A percentile compares a stretch with the other conserved stretches of the same genome.
These are phyloP conservation scores for Scenedesmus sp. DNA, from an alignment of 163 green algal species.

Conservation along the genomic window DNA sequence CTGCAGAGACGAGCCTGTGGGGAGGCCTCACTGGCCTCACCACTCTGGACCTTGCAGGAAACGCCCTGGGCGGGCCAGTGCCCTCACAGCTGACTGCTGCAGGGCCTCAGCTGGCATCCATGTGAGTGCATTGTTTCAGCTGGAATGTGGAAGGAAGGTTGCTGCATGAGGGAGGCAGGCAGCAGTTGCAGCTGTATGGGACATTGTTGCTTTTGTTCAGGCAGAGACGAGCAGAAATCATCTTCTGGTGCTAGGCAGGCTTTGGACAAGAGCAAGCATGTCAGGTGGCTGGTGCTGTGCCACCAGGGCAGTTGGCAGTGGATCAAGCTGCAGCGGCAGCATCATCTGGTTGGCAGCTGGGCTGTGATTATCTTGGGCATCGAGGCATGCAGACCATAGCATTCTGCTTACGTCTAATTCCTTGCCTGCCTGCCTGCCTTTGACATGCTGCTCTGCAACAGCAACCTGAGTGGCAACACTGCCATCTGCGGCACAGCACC, in stretches of 20 bases:
- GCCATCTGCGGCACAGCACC: slow-evolving; percentile 23
- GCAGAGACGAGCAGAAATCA: too few relatives aligned
- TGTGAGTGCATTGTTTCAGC: slow-evolving; percentile 17
- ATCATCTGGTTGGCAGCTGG: neutral
- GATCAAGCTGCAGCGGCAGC: neutral
- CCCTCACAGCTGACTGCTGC: neutral
- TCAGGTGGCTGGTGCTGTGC: too few relatives aligned
- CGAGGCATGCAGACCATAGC: neutral
- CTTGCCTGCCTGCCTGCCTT: neutral
- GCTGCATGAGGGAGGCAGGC: too few relatives aligned
- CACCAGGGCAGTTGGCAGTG: too few relatives aligned
- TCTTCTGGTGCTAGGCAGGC: too few relatives aligned
- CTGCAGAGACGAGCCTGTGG: slow-evolving; percentile 20
- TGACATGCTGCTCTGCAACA: neutral
- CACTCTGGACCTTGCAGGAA: slow-evolving; percentile 25
- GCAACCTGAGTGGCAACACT: slow-evolving; percentile 18
- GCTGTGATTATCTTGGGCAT: neutral
- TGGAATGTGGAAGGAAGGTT: neutral
- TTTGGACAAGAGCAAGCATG: too few relatives aligned
- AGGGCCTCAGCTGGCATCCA: slow-evolving; percentile 28
- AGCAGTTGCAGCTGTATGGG: neutral
- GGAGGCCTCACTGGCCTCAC: slow-evolving; percentile 21
- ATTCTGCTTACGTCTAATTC: neutral
- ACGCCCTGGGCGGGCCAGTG: slow-evolving; percentile 13
- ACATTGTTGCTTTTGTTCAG: neutral